These are phyloP conservation scores for Cytospora chrysosperma DNA, from an alignment of 2,329 filamentous ascomycete species.

Conservation along the genomic window DNA sequence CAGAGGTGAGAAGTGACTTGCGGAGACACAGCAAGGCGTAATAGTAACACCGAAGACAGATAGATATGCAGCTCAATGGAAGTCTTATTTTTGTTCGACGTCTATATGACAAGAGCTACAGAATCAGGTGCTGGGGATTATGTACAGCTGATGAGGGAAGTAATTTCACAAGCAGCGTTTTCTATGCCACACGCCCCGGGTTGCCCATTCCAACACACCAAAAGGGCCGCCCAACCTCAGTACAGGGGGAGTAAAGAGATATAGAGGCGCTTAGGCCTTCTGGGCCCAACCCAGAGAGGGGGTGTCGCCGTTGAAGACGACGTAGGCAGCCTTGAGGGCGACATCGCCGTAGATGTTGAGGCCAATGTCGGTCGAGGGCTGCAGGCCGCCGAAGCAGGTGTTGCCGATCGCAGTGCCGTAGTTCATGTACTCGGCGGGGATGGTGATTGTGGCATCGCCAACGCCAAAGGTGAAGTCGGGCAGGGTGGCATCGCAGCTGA, in stretches of 20 bases:
- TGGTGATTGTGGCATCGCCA: constrained; percentile 44
- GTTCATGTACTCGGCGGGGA: constrained; percentile 47
- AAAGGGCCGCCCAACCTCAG: background rate
- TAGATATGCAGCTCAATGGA: background rate
- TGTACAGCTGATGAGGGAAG: background rate
- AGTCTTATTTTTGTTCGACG: background rate
- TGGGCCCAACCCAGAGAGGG: background rate
- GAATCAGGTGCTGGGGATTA: background rate
- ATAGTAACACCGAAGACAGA: background rate
- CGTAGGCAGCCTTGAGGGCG: constrained; percentile 68
- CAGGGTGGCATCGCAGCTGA: constrained; percentile 47
- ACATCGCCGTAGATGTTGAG: constrained; percentile 68
- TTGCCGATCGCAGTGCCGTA: constrained; percentile 49
- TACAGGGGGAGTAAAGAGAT: too few relatives aligned
- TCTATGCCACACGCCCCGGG: background rate
- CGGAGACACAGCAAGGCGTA: too few relatives aligned
- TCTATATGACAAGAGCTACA: background rate
- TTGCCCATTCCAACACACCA: background rate
- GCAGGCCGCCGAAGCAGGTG: constrained; percentile 66
- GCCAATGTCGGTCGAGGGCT: constrained; percentile 55
- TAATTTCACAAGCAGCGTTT: background rate
- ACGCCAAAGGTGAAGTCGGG: constrained; percentile 52
- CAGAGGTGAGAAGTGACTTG: too few relatives aligned
- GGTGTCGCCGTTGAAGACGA: constrained; percentile 56
- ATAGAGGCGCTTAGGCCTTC: background rate